Conservation (phyloP, 129 eudicot genomes). For the Glebionis coronaria region DNA sequence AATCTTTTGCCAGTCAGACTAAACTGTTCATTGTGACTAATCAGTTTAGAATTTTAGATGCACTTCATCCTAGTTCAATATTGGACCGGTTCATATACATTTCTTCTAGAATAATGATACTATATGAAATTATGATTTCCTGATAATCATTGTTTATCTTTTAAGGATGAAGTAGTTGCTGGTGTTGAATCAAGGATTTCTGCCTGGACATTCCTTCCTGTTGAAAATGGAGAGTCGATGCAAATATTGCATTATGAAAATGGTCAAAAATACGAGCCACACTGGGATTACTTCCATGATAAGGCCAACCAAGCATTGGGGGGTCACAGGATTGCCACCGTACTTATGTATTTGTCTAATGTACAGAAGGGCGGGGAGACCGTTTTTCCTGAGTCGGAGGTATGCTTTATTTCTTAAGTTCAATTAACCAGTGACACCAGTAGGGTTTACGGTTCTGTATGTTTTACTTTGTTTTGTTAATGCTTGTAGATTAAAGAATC, state of each 20-base stretch:
- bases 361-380: constrained; percentile 83
- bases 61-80: too few relatives aligned
- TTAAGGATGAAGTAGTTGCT: constrained; percentile 63
- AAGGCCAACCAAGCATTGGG: constrained; percentile 65
- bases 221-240: constrained; percentile 75
- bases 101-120: too few relatives aligned
- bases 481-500: constrained; percentile 41
- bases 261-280: constrained; percentile 27
- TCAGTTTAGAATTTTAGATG: too few relatives aligned
- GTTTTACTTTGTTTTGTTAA: constrained; percentile 1
- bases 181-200: constrained; percentile 66
- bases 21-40: too few relatives aligned
- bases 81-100: too few relatives aligned
- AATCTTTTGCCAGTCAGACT: too few relatives aligned
- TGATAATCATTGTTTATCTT: constrained; percentile 4
- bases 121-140: constrained; percentile 2
- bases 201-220: constrained; percentile 76
- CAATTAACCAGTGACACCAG: not conserved
- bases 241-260: constrained; percentile 69
- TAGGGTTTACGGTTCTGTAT: not conserved
- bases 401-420: constrained; percentile 16
- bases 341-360: constrained; percentile 85
- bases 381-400: constrained; percentile 72
- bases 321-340: constrained; percentile 91
- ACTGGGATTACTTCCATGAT: constrained; percentile 57